Conservation (phyloP, 176 grass and related monocot species). For the Melocanna baccifera region DNA sequence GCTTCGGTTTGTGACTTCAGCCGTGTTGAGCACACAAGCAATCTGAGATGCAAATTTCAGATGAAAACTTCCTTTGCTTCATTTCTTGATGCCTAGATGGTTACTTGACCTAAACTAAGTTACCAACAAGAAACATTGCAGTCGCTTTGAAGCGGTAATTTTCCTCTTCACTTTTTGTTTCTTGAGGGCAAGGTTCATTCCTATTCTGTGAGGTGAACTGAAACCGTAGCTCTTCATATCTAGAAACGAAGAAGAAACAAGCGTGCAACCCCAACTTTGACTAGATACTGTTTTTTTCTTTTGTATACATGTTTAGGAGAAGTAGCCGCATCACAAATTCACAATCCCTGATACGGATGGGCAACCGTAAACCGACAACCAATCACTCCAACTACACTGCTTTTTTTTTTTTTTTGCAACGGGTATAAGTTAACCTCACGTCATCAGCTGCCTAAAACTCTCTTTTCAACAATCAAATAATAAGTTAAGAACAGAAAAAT, state of each 20-base stretch:
- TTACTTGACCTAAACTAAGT: no score
- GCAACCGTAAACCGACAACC: slow-evolving; percentile 43
- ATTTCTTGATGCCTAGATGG: no score
- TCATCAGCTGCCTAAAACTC: neutral
- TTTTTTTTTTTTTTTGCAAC: neutral
- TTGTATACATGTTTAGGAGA: neutral
- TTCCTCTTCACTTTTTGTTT: neutral
- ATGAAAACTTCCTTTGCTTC: neutral
- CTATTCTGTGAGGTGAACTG: neutral
- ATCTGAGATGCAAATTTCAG: neutral
- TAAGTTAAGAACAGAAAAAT: neutral
- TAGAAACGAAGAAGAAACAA: neutral
- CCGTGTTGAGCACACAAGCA: neutral
- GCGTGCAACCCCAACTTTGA: neutral
- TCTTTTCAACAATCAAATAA: neutral
- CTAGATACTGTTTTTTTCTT: neutral
- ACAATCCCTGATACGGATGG: slow-evolving; percentile 18
- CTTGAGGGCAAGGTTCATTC: neutral
- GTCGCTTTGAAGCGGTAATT: neutral
- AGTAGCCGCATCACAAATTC: neutral
- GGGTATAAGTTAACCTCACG: neutral
- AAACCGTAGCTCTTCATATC: neutral
- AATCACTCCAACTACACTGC: slow-evolving; percentile 13
- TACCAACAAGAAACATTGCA: neutral
- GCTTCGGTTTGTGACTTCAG: neutral